Evolutionary conservation across 2,329 filamentous ascomycete genomes (phyloP).

Genomic region (Colletotrichum sp.): DNA sequence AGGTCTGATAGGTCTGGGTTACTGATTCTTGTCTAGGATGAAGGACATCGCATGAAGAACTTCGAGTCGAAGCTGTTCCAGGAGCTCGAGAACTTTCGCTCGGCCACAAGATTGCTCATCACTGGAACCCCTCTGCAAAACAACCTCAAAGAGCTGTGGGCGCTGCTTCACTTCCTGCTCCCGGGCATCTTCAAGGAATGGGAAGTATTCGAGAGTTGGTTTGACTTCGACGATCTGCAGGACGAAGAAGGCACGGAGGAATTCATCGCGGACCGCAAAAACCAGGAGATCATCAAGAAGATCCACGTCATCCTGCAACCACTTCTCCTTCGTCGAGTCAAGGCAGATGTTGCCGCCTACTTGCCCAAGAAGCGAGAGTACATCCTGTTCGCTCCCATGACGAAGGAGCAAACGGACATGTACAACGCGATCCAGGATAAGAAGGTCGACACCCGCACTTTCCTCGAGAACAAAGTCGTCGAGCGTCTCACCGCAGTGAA

Average conservation of each 20-base stretch:
- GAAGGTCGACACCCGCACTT: conserved; percentile 68
- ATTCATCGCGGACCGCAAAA: conserved; percentile 77
- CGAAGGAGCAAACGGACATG: conserved; percentile 86
- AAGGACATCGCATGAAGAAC: conserved; percentile 97
- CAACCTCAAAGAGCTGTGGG: conserved; percentile 95
- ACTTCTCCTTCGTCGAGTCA: conserved; percentile 84
- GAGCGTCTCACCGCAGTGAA: conserved; percentile 57
- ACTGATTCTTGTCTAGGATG: conserved; percentile 63
- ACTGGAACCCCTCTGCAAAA: conserved; percentile 96
- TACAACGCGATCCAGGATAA: conserved; percentile 73
- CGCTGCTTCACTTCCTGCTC: conserved; percentile 88
- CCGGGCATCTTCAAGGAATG: conserved; percentile 93
- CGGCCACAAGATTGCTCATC: conserved; percentile 88
- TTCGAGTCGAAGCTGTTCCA: conserved; percentile 91
- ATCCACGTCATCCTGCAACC: conserved; percentile 94
- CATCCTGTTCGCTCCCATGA: conserved; percentile 91
- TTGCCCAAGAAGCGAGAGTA: conserved; percentile 98
- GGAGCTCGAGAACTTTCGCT: conserved; percentile 86
- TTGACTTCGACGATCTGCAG: conserved; percentile 92
- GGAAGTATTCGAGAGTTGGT: conserved; percentile 94
- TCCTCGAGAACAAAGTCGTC: conserved; percentile 80
- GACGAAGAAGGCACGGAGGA: conserved; percentile 82
- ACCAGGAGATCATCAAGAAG: conserved; percentile 63
- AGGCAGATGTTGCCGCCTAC: conserved; percentile 88
- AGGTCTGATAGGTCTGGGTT: not conserved